Conservation (phyloP, 2,329 filamentous ascomycete species). For the Lecanoromycetidae sp. region DNA sequence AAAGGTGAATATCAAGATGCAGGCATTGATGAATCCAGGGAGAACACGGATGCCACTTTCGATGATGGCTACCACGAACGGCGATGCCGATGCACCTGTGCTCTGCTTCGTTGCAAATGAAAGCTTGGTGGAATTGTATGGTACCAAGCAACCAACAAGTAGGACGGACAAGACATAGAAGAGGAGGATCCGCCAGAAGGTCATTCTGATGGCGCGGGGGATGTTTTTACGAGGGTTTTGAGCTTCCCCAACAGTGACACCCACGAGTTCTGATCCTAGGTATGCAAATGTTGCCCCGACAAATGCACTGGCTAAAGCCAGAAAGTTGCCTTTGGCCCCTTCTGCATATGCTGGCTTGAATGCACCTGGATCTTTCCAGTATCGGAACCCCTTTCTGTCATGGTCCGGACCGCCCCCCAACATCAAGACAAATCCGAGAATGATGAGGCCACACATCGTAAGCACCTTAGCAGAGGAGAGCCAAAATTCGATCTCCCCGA, state of each 20-base stretch:
- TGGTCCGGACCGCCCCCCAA: constrained; percentile 53
- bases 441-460: constrained; percentile 53
- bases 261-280: constrained; percentile 41
- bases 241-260: constrained; percentile 66
- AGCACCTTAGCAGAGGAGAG: constrained; percentile 55
- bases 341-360: constrained; percentile 31
- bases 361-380: constrained; percentile 52
- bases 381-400: constrained; percentile 52
- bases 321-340: constrained; percentile 41
- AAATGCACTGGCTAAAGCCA: constrained; percentile 58
- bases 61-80: constrained; percentile 63
- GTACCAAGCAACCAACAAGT: constrained; percentile 63
- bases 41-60: constrained; percentile 51
- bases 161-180: constrained; percentile 68
- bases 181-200: constrained; percentile 69
- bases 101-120: constrained; percentile 36
- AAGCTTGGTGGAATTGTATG: constrained; percentile 53
- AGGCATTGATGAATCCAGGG: constrained; percentile 49
- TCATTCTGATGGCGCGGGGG: constrained; percentile 65
- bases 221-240: constrained; percentile 68
- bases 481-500: constrained; percentile 55
- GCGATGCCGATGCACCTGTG: constrained; percentile 47
- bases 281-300: constrained; percentile 70
- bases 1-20: constrained; percentile 65
- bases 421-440: constrained; percentile 52